Evolutionary conservation across 495 filamentous ascomycete species (phyloP), one percentile per base, ranked within the genome.

Genomic region (Hyaloscypha hepaticicola): DNA sequence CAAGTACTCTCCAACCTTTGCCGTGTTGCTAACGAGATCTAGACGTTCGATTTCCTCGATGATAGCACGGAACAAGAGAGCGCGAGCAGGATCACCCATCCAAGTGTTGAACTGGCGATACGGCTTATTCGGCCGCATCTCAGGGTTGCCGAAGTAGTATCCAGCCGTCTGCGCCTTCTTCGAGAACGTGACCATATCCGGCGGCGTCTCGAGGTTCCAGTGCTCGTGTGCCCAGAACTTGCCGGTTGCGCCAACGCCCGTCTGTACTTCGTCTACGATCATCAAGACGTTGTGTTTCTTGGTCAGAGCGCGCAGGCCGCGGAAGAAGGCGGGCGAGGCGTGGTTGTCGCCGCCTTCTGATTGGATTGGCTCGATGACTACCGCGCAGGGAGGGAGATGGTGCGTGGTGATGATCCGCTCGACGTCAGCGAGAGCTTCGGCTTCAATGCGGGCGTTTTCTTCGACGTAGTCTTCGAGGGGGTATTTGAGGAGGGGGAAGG

Each of bases 151-250:
- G 73, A 85, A 99, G 82, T 96, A 99, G 84, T 96, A 99, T 33
- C 95, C 95, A 31, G 95, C 95, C 8, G 96, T 93, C 81, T 99
- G 95, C 24, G 95, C 96, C 82, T 99, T 99, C 87, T 99, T 99
- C 73, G 85, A 90, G 81, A 99, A 99, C 28, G 95, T 98, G 33
- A 99, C 95, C 88, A 99, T 97, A 80, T 99, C 95, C 6, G 95
- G 96, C 24, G 96, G 93, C 31, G 87, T 78, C 33, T 80, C 71
- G 56, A 98, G 82, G 75, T 89, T 80, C 95, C 95, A 99, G 85
- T 98, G 95, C 66, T 98, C 96, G 80, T 99, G 95, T 1, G 96
- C 95, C 95, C 95, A 99, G 87, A 98, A 98, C 75, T 90, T 93
- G 63, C 95, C 95, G 1, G 95, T 99, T 0, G 91, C 89, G 68